Evolutionary conservation across 306 rosid genomes (phyloP), one percentile per base, ranked within the genome.

Genomic region (Medicago lupulina): DNA sequence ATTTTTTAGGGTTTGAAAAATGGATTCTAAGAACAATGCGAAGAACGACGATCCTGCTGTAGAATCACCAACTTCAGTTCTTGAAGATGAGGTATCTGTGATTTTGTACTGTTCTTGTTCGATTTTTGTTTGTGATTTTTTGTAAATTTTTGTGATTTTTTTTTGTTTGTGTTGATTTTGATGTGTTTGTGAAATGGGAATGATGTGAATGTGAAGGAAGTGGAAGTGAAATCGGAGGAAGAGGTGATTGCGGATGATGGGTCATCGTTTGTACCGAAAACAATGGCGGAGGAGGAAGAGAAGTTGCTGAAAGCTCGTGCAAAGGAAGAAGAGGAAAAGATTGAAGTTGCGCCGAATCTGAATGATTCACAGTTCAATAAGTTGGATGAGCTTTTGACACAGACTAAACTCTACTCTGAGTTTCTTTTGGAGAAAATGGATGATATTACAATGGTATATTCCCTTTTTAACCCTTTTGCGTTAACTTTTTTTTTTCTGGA

Each of bases 401-500:
- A 92, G 78, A 92, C 99, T 4, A 96, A 92, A 74, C 82, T 96
- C 18, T 92, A 86, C 86, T 85, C 99, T 0, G 93, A 90, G 77
- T 92, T 96, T 87, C 86, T 96, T 74, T 80, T 92, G 16, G 98
- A 96, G 89, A 96, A 96, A 82, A 96, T 96, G 97, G 98, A 96
- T 43, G 96, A 96, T 81, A 96, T 96, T 60, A 83, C 92, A 23
- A 49, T 76, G 61, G 99, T 92, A 88, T 70, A 88, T 70, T 15
- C 0, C 2, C 8, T 50, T 14, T 43, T 70, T 11, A 9, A 1
- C 50, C 6, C 59, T 41, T 16, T 44, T 10, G 38, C 51, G 51
- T 77, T n/a, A n/a, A n/a, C n/a, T 58, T 72, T 53, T 79, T n/a
- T 74, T 66, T 28, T 67, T 43, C 47, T 1, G 41, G 17, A 7